phyloP scores from a whole-genome alignment of 139 green algal genomes.

The Dunaliella sp. region DNA sequence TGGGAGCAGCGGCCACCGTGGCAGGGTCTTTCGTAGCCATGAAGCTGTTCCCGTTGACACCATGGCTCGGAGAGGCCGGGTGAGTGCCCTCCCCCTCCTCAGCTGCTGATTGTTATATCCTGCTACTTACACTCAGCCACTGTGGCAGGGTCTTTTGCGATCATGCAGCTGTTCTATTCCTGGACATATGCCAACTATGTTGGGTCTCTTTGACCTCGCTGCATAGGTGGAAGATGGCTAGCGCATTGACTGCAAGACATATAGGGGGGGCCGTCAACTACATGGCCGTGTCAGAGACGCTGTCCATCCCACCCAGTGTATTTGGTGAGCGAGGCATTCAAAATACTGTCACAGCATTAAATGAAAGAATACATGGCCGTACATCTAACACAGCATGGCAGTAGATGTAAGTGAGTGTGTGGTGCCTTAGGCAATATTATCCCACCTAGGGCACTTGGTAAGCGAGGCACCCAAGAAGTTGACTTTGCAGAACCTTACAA shows the following conservation, averaged over 20 bases:
- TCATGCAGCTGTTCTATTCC: constrained; percentile 64
- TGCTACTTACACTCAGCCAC: too few relatives aligned
- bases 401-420: too few relatives aligned
- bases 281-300: constrained; percentile 72
- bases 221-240: constrained; percentile 68
- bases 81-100: too few relatives aligned
- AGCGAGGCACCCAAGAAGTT: too few relatives aligned
- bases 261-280: constrained; percentile 94
- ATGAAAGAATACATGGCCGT: too few relatives aligned
- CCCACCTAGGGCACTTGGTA: constrained; percentile 44
- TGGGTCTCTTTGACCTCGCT: too few relatives aligned
- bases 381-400: too few relatives aligned
- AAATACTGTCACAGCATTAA: too few relatives aligned
- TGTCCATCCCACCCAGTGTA: constrained; percentile 48
- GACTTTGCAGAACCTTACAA: too few relatives aligned
- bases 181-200: too few relatives aligned
- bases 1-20: constrained; percentile 66
- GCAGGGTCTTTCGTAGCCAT: constrained; percentile 63
- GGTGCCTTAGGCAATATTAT: too few relatives aligned
- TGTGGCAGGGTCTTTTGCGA: constrained; percentile 54
- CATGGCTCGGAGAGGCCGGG: constrained; percentile 46
- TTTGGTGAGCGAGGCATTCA: constrained; percentile 48
- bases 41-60: constrained; percentile 60
- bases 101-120: too few relatives aligned
- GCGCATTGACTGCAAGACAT: constrained; percentile 81